A percentile compares a stretch with the other conserved stretches of the same genome.
Evolutionary conservation across 1,284 basidiomycete genomes (phyloP).

Genomic region (Cryptococcus amylolentus): DNA sequence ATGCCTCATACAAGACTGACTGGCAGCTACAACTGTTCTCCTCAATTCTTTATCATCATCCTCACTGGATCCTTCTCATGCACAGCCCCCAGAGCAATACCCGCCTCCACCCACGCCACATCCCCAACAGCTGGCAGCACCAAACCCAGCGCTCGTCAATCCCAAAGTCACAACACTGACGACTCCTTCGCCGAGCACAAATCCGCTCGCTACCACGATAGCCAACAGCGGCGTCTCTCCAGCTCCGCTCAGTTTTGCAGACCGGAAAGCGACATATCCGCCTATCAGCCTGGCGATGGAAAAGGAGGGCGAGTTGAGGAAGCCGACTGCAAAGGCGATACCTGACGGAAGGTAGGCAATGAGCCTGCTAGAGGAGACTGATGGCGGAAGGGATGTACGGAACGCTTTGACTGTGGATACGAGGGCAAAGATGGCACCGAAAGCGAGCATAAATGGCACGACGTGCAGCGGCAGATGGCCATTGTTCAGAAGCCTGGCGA

Average conservation of each 20-base stretch:
- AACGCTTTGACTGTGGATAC: slow-evolving; percentile 67
- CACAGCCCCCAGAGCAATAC: slow-evolving; percentile 47
- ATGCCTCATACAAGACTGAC: not conserved
- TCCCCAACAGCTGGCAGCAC: slow-evolving; percentile 72
- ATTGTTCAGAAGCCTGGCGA: slow-evolving; percentile 78
- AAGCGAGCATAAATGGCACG: slow-evolving; percentile 73
- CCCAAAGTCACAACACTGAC: slow-evolving; percentile 76
- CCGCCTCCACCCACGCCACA: slow-evolving; percentile 65
- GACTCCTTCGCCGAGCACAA: slow-evolving; percentile 89
- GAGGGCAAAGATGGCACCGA: slow-evolving; percentile 66
- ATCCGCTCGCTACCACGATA: slow-evolving; percentile 88
- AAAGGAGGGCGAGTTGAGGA: slow-evolving; percentile 93
- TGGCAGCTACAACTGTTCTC: not conserved
- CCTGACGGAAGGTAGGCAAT: slow-evolving; percentile 79
- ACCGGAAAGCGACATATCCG: slow-evolving; percentile 72
- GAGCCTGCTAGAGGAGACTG: slow-evolving; percentile 52
- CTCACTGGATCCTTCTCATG: not conserved
- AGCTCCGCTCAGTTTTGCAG: slow-evolving; percentile 49
- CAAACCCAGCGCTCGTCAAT: slow-evolving; percentile 69
- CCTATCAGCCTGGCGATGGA: slow-evolving; percentile 87
- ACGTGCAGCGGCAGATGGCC: slow-evolving; percentile 76
- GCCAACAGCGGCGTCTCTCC: slow-evolving; percentile 63
- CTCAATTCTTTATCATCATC: not conserved
- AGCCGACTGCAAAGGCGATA: slow-evolving; percentile 72
- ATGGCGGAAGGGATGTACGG: slow-evolving; percentile 46